Percentiles rank a stretch among this genome's conserved stretches.
phyloP scores from a whole-genome alignment of 768 basidiomycete genomes.

The Russula foetens region DNA sequence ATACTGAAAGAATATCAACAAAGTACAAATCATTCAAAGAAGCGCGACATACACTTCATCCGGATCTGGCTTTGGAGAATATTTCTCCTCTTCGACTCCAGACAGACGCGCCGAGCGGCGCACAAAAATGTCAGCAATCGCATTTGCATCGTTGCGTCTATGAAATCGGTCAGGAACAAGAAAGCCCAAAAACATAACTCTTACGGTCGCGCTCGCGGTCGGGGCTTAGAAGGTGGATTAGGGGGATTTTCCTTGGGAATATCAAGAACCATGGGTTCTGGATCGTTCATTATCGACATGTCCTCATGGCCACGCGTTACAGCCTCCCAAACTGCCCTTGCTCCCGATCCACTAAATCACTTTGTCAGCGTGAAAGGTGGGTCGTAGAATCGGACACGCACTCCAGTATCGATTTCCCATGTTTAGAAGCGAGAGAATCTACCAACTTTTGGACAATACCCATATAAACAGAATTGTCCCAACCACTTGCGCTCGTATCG shows the following conservation, averaged over 20 bases:
- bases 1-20: slow-evolving; percentile 39
- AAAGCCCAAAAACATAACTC: neutral
- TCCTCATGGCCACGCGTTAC: neutral
- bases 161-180: neutral
- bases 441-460: neutral
- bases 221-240: neutral
- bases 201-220: neutral
- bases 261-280: neutral
- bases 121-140: neutral
- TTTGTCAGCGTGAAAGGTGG: neutral
- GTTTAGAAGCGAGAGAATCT: neutral
- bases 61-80: slow-evolving; percentile 12
- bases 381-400: neutral
- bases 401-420: slow-evolving; percentile 3
- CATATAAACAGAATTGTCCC: neutral
- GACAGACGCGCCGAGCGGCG: slow-evolving; percentile 19
- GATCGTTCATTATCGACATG: neutral
- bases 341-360: slow-evolving; percentile 2
- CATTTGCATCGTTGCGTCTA: neutral
- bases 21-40: neutral
- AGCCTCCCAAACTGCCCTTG: slow-evolving; percentile 9
- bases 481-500: neutral
- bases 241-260: neutral
- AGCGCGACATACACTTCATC: slow-evolving; percentile 16
- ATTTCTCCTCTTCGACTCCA: neutral